These are phyloP conservation scores for Otatea glauca DNA, from an alignment of 176 grass and related monocot genomes.

Conservation along the genomic window DNA sequence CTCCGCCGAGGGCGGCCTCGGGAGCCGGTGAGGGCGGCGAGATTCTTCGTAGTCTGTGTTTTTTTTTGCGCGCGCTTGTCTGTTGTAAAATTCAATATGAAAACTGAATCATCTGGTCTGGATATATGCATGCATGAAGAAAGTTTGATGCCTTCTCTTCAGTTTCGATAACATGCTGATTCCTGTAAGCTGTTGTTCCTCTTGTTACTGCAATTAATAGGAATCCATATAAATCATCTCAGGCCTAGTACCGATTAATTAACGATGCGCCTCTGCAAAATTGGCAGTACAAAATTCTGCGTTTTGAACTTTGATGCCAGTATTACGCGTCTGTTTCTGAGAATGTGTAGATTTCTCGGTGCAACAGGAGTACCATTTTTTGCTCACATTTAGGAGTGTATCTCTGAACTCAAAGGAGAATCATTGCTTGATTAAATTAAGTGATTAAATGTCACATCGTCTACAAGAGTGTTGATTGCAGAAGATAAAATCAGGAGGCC, in stretches of 20 bases:
- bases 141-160: neutral
- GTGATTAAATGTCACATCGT: neutral
- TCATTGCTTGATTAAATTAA: neutral
- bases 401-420: neutral
- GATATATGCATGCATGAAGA: neutral
- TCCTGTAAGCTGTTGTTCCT: neutral
- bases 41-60: neutral
- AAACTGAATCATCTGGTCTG: neutral
- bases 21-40: neutral
- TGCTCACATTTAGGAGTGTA: neutral
- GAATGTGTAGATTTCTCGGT: too few species aligned
- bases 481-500: neutral
- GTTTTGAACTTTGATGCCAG: neutral
- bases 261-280: neutral
- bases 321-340: neutral
- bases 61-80: neutral
- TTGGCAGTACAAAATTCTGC: too few species aligned
- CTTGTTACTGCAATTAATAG: neutral
- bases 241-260: neutral
- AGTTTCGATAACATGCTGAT: neutral
- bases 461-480: neutral
- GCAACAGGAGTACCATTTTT: too few species aligned
- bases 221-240: neutral
- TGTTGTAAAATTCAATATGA: constrained; percentile 6
- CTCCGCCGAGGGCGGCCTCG: constrained; percentile 49